Evolutionary conservation across 441 rosid species (phyloP).

Genomic region (Isatis lusitanica): DNA sequence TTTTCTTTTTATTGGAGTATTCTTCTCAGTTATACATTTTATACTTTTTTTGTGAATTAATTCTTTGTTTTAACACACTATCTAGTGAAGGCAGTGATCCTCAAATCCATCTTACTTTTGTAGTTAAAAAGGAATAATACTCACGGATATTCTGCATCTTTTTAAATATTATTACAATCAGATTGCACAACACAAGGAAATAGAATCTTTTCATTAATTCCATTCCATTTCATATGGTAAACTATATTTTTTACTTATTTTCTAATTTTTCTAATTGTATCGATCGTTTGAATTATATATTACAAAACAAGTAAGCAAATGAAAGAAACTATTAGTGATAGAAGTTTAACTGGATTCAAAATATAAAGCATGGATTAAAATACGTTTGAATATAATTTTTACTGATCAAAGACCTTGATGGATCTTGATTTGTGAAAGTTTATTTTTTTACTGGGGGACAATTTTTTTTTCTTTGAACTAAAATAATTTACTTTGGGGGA

Average conservation of each 20-base stretch:
- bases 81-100: background rate
- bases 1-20: background rate
- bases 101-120: background rate
- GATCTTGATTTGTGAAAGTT: too few relatives aligned
- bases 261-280: background rate
- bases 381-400: background rate
- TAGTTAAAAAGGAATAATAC: constrained; percentile 1
- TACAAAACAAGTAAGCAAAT: too few relatives aligned
- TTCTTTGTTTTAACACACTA: background rate
- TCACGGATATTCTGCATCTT: constrained; percentile 5
- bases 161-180: background rate
- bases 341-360: background rate
- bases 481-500: too few relatives aligned
- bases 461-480: too few relatives aligned
- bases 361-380: background rate
- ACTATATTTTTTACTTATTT: background rate
- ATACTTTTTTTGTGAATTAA: background rate
- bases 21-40: background rate
- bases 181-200: background rate
- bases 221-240: background rate
- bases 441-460: too few relatives aligned
- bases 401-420: background rate
- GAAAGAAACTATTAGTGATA: too few relatives aligned
- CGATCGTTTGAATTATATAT: too few relatives aligned
- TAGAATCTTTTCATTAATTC: background rate